These are phyloP conservation scores for Trichoderma citrinoviride DNA, from an alignment of 2,329 filamentous ascomycete genomes.

Conservation along the genomic window DNA sequence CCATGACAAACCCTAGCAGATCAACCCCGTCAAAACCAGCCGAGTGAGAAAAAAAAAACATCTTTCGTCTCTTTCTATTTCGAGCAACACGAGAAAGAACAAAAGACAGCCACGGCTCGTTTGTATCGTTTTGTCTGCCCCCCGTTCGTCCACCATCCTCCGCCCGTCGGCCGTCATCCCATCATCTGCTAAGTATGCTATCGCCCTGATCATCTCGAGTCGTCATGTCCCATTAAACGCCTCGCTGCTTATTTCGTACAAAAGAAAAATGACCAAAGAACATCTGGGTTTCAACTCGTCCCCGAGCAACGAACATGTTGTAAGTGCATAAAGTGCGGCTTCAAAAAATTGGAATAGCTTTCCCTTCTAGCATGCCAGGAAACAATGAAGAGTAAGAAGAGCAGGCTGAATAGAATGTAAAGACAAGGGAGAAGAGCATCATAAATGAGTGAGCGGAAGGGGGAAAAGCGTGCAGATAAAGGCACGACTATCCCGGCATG, in stretches of 20 bases:
- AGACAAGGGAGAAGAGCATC: background rate
- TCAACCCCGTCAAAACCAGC: background rate
- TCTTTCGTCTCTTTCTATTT: background rate
- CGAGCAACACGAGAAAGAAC: background rate
- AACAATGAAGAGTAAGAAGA: background rate
- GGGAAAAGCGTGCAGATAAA: background rate
- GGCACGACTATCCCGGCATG: conserved; percentile 3
- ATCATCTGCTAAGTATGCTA: conserved; percentile 8
- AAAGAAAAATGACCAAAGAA: background rate
- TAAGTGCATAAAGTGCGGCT: background rate
- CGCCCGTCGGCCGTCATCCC: background rate
- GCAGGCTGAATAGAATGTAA: background rate
- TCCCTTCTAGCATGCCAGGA: background rate
- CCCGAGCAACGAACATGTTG: conserved; percentile 16
- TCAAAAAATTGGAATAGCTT: background rate
- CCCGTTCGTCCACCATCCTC: background rate
- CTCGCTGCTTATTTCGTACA: conserved; percentile 23
- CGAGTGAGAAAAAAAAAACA: background rate
- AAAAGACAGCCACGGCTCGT: background rate
- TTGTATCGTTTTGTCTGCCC: background rate
- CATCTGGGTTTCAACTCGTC: background rate
- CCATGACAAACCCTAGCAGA: background rate
- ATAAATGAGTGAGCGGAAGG: background rate
- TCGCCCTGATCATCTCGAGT: conserved; percentile 7
- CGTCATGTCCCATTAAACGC: conserved; percentile 21